These are phyloP conservation scores for Selaginella moellendorffii DNA, from an alignment of 75 land plant genomes.

Conservation along the genomic window DNA sequence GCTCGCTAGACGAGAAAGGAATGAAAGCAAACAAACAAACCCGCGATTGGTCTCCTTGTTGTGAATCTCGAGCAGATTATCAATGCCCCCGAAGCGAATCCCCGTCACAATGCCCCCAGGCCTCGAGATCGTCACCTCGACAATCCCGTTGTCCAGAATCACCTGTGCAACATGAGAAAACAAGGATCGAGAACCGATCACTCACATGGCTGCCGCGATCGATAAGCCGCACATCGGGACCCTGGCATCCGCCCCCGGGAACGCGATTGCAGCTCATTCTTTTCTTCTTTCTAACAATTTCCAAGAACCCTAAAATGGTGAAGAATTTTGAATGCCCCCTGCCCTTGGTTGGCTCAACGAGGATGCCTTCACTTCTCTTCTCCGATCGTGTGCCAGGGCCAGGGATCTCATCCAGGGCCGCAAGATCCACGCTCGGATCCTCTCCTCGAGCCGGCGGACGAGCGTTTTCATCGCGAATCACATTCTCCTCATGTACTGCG, in stretches of 20 bases:
- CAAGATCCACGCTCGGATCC: too few relatives aligned
- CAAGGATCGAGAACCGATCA: not conserved
- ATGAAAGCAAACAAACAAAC: constrained; percentile 12
- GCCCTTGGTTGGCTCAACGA: too few relatives aligned
- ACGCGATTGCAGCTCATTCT: not conserved
- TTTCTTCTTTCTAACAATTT: too few relatives aligned
- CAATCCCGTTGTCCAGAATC: constrained; percentile 58
- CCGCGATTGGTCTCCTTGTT: constrained; percentile 62
- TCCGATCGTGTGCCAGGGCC: too few relatives aligned
- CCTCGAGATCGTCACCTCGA: constrained; percentile 48
- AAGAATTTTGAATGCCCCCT: too few relatives aligned
- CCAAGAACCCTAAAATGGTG: too few relatives aligned
- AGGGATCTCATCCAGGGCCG: too few relatives aligned
- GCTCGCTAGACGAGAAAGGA: not conserved
- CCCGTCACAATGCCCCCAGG: constrained; percentile 57
- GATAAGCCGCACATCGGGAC: constrained; percentile 12
- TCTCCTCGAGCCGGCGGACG: too few relatives aligned
- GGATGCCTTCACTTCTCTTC: too few relatives aligned
- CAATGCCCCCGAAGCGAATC: constrained; percentile 44
- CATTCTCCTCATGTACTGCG: too few relatives aligned
- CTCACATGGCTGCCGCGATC: constrained; percentile 11
- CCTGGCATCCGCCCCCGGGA: constrained; percentile 1
- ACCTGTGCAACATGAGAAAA: constrained; percentile 32
- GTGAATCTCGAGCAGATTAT: constrained; percentile 46
- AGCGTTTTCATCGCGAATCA: too few relatives aligned